Conservation (phyloP, 768 basidiomycete species). For the Lactarius evosmus region DNA sequence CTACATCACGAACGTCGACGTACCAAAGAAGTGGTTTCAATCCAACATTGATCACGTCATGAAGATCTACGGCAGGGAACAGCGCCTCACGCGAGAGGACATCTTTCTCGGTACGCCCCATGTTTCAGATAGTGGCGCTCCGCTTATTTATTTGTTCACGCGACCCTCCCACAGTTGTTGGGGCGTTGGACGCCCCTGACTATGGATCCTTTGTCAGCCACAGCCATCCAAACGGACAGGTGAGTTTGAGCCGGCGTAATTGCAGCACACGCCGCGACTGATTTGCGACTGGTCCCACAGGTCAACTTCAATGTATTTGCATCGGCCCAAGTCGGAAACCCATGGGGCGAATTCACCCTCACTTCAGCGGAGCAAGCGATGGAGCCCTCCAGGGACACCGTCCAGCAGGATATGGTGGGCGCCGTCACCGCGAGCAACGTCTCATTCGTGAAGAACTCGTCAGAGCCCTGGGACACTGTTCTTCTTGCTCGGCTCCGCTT, state of each 20-base stretch:
- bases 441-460: slow-evolving; percentile 39
- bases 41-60: slow-evolving; percentile 64
- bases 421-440: slow-evolving; percentile 47
- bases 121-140: slow-evolving; percentile 22
- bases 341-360: slow-evolving; percentile 74
- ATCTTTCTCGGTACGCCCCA: slow-evolving; percentile 36
- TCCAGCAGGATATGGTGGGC: slow-evolving; percentile 41
- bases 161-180: slow-evolving; percentile 47
- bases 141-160: slow-evolving; percentile 15
- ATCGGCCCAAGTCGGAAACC: slow-evolving; percentile 46
- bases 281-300: slow-evolving; percentile 33
- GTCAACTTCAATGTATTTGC: slow-evolving; percentile 71
- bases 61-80: slow-evolving; percentile 45
- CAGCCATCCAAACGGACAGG: slow-evolving; percentile 58
- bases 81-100: slow-evolving; percentile 38
- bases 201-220: slow-evolving; percentile 78
- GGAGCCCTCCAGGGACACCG: slow-evolving; percentile 39
- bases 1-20: slow-evolving; percentile 59
- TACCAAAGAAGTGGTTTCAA: slow-evolving; percentile 72
- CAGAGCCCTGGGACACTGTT: slow-evolving; percentile 51
- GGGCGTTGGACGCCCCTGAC: slow-evolving; percentile 64
- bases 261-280: slow-evolving; percentile 5
- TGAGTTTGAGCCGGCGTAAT: slow-evolving; percentile 26
- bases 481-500: slow-evolving; percentile 64
- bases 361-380: slow-evolving; percentile 39